Percentiles rank a stretch among this genome's conserved stretches.
phyloP scores from a whole-genome alignment of 1,284 basidiomycete genomes.

The Trichosporon ovoides region DNA sequence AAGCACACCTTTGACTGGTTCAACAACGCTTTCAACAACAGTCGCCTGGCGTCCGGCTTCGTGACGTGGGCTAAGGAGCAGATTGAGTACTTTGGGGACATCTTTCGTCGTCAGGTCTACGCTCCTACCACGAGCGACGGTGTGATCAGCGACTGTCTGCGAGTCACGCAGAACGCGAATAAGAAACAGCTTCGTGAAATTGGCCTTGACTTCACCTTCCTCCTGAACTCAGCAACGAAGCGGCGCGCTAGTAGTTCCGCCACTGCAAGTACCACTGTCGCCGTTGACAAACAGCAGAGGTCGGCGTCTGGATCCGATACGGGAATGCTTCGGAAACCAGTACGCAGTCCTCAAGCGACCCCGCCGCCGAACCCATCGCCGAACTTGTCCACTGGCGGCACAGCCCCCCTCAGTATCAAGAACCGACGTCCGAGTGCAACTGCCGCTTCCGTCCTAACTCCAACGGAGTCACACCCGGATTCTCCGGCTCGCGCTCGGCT shows the following conservation, averaged over 20 bases:
- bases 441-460: no score
- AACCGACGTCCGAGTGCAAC: constrained; percentile 7
- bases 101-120: constrained; percentile 88
- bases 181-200: constrained; percentile 84
- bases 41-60: constrained; percentile 86
- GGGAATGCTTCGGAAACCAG: background rate
- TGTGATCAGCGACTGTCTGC: constrained; percentile 67
- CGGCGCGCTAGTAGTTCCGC: constrained; percentile 15
- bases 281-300: background rate
- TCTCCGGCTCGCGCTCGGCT: background rate
- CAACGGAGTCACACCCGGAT: background rate
- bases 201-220: constrained; percentile 84
- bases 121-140: constrained; percentile 65
- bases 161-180: constrained; percentile 70
- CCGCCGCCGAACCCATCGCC: background rate
- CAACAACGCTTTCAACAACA: constrained; percentile 88
- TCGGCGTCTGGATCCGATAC: background rate
- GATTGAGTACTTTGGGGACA: constrained; percentile 74
- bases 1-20: constrained; percentile 93
- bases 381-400: constrained; percentile 12
- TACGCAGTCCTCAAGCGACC: background rate
- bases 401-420: constrained; percentile 21
- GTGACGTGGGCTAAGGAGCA: constrained; percentile 89
- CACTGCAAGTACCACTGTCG: background rate
- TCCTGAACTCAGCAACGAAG: constrained; percentile 65